Conservation (phyloP, 495 filamentous ascomycete genomes). For the Lophiotrema nucula region DNA sequence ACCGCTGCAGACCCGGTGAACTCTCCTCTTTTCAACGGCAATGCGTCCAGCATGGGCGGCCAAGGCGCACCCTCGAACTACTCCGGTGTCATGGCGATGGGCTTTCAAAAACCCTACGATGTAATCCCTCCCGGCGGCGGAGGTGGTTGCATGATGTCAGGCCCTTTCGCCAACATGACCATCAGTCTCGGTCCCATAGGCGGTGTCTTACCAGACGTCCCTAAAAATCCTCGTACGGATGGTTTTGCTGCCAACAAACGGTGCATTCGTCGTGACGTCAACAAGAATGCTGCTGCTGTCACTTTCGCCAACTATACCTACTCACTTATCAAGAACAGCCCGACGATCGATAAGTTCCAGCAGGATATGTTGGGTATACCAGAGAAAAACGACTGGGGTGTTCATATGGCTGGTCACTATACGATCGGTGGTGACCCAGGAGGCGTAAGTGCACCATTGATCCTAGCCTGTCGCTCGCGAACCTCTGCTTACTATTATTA, state of each 20-base stretch:
- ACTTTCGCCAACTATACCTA: slow-evolving; percentile 21
- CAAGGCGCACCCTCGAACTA: slow-evolving; percentile 54
- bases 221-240: slow-evolving; percentile 21
- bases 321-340: slow-evolving; percentile 7
- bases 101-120: slow-evolving; percentile 23
- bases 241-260: slow-evolving; percentile 24
- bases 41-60: slow-evolving; percentile 58
- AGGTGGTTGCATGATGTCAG: slow-evolving; percentile 62
- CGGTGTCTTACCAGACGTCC: slow-evolving; percentile 4
- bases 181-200: slow-evolving; percentile 24
- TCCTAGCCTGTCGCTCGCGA: background rate
- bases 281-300: slow-evolving; percentile 3
- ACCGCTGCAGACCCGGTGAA: slow-evolving; percentile 43
- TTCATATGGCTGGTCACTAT: slow-evolving; percentile 29
- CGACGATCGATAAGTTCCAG: slow-evolving; percentile 18
- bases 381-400: slow-evolving; percentile 36
- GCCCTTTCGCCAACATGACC: slow-evolving; percentile 53
- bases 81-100: slow-evolving; percentile 25
- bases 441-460: slow-evolving; percentile 34
- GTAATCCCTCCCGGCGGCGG: slow-evolving; percentile 52
- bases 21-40: slow-evolving; percentile 65
- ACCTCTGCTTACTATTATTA: background rate
- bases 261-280: slow-evolving; percentile 29
- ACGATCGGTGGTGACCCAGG: slow-evolving; percentile 31
- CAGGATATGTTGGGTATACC: slow-evolving; percentile 47